Conservation (phyloP, 768 basidiomycete genomes). For the Termitomyces sp. region DNA sequence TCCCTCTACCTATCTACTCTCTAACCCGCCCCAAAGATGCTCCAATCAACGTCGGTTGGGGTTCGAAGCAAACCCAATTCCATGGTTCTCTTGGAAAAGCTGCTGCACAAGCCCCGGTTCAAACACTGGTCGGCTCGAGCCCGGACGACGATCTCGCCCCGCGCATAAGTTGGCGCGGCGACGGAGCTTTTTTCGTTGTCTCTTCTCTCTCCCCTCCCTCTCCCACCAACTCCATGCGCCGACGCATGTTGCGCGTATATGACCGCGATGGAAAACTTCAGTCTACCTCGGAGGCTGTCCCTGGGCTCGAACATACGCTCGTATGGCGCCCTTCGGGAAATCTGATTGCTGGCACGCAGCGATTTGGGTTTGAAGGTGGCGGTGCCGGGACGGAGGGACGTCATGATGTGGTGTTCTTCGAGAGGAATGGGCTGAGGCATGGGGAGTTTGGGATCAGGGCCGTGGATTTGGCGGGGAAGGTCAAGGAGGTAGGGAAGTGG, state of each 20-base stretch:
- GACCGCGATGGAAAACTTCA: conserved; percentile 71
- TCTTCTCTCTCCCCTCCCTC: conserved; percentile 59
- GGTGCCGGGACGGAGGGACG: conserved; percentile 61
- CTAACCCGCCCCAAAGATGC: conserved; percentile 47
- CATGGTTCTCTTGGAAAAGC: conserved; percentile 92
- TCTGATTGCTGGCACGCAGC: conserved; percentile 76
- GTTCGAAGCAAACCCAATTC: conserved; percentile 94
- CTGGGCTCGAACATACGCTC: conserved; percentile 76
- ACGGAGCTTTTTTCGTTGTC: conserved; percentile 84
- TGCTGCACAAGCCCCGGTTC: conserved; percentile 56
- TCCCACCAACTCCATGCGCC: conserved; percentile 23
- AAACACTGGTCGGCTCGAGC: conserved; percentile 43
- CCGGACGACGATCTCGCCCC: conserved; percentile 70
- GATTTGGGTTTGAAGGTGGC: conserved; percentile 75
- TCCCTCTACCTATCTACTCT: background rate
- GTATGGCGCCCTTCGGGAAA: conserved; percentile 90
- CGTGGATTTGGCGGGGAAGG: conserved; percentile 26
- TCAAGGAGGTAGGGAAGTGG: conserved; percentile 42
- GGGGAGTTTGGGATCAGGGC: conserved; percentile 75
- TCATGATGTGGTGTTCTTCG: conserved; percentile 92
- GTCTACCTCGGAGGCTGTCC: conserved; percentile 79
- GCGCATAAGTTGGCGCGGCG: conserved; percentile 91
- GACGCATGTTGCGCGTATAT: conserved; percentile 70
- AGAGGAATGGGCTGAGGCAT: conserved; percentile 90
- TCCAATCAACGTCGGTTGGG: conserved; percentile 97